These are phyloP conservation scores for Neofusicoccum cordaticola DNA, from an alignment of 2,329 filamentous ascomycete genomes.

Conservation along the genomic window DNA sequence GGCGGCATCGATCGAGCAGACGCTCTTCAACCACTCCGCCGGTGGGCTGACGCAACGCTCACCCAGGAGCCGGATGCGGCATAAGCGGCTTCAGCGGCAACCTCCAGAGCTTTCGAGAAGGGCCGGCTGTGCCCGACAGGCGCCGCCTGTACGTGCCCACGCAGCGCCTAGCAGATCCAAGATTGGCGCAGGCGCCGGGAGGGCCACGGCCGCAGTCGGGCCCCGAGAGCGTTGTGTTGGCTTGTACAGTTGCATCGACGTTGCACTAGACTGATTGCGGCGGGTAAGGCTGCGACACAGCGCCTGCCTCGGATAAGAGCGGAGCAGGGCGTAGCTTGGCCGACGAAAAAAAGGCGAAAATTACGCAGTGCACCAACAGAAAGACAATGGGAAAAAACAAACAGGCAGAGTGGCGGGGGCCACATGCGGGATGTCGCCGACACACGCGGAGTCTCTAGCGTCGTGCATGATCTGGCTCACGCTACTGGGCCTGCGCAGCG, in stretches of 20 bases:
- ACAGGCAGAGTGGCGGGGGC: not conserved
- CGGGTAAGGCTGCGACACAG: conserved; percentile 2
- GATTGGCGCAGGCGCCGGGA: not conserved
- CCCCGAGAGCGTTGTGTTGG: conserved; percentile 8
- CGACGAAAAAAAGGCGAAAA: not conserved
- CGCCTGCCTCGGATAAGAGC: not conserved
- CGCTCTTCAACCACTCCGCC: not conserved
- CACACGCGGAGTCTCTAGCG: not conserved
- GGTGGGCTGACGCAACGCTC: conserved; percentile 11
- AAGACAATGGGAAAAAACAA: conserved; percentile 4
- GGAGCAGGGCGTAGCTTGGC: conserved; percentile 8
- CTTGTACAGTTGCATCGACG: conserved; percentile 1
- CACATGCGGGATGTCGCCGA: not conserved
- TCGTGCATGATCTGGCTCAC: conserved; percentile 10
- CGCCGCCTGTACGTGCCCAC: not conserved
- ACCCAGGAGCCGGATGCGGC: conserved; percentile 7
- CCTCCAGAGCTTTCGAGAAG: conserved; percentile 14
- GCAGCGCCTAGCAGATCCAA: not conserved
- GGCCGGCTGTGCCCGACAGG: conserved; percentile 1
- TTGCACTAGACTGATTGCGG: not conserved
- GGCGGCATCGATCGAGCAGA: not conserved
- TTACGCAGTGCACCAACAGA: not conserved
- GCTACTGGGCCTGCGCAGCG: conserved; percentile 5
- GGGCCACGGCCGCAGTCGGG: not conserved
- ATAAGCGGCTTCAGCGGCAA: conserved; percentile 8